Percentiles rank a stretch among this genome's conserved stretches.
These are phyloP conservation scores for Penicilliopsis zonata DNA, from an alignment of 495 filamentous ascomycete species.

Conservation along the genomic window DNA sequence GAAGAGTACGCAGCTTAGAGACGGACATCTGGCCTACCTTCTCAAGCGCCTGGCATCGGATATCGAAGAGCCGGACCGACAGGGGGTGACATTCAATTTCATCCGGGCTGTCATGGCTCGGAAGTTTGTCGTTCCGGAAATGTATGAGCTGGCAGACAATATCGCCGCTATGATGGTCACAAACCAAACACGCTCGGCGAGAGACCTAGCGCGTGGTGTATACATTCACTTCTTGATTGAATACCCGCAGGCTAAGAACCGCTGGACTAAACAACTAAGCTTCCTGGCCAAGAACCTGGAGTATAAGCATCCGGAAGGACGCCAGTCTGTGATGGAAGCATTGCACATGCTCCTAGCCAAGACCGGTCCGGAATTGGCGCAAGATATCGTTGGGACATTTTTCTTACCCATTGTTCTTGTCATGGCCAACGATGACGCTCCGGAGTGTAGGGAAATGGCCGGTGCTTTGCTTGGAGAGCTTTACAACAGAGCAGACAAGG, in stretches of 20 bases:
- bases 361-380: slow-evolving; percentile 62
- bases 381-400: slow-evolving; percentile 68
- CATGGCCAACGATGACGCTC: slow-evolving; percentile 76
- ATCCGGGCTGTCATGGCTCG: slow-evolving; percentile 72
- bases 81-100: slow-evolving; percentile 89
- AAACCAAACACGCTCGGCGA: slow-evolving; percentile 74
- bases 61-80: slow-evolving; percentile 79
- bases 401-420: slow-evolving; percentile 80
- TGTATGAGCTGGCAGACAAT: slow-evolving; percentile 84
- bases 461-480: slow-evolving; percentile 65
- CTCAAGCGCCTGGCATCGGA: slow-evolving; percentile 78
- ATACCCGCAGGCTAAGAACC: slow-evolving; percentile 80
- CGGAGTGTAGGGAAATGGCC: slow-evolving; percentile 76
- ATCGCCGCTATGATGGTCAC: slow-evolving; percentile 92
- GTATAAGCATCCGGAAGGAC: slow-evolving; percentile 76
- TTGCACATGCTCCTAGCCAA: slow-evolving; percentile 75
- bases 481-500: slow-evolving; percentile 67
- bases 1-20: slow-evolving; percentile 58
- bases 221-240: slow-evolving; percentile 92
- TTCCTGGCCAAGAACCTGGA: slow-evolving; percentile 87
- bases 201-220: slow-evolving; percentile 74
- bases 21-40: slow-evolving; percentile 71
- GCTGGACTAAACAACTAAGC: slow-evolving; percentile 76
- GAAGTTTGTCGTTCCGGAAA: slow-evolving; percentile 70
- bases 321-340: slow-evolving; percentile 84